Base-by-base conservation (phyloP, 176 grass and related monocot genomes). In the Triticum urartu region DNA sequence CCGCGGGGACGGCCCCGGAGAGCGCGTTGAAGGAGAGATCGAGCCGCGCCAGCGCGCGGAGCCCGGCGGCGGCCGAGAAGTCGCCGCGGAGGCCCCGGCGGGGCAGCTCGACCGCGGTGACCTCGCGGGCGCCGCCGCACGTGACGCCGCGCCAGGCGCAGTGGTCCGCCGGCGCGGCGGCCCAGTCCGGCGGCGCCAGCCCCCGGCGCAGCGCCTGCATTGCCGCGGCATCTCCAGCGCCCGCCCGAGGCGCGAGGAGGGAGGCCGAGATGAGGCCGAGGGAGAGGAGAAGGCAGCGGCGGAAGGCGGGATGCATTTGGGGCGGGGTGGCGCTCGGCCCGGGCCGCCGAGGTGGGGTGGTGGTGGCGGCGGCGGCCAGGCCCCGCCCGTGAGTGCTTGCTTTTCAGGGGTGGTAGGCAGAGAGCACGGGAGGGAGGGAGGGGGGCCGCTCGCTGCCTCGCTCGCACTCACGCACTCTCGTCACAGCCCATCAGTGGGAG, bases 11-110 rank as follows among this genome's bases (percentile, higher is more conserved):
- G 17, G 11, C 26, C 17, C 93, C 93, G 13, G 7, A 11, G 42
- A 98, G 90, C 20, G 87, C 68, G 64, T 98, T 98, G 78, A 81
- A 83, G 42, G 96, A 98, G 60, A 98, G 92, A 79, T 98, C 94
- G 60, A 98, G 82, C 10, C 84, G 85, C 34, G 42, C 80, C 3
- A 98, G 72, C 17, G 88, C 72, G 9, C 10, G 81, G 30, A 95
- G 84, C 34, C 58, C 12, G 14, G 33, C 82, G 20, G 87, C 68
- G n/a, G 84, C 87, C 3, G 90, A 92, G 84, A 98, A 84, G 79
- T 94, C 86, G 24, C 93, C 93, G 67, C 60, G 32, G 22, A 98
- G 88, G 11, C 88, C 88, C 15, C 79, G 87, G 78, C 71, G 96
- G 9, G 92, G 86, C 26, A 98, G 90, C 7, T 98, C 88, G 68